Percentiles rank a stretch among this genome's conserved stretches.
phyloP scores from a whole-genome alignment of 2,329 filamentous ascomycete species.

The Pyrenophora graminea region DNA sequence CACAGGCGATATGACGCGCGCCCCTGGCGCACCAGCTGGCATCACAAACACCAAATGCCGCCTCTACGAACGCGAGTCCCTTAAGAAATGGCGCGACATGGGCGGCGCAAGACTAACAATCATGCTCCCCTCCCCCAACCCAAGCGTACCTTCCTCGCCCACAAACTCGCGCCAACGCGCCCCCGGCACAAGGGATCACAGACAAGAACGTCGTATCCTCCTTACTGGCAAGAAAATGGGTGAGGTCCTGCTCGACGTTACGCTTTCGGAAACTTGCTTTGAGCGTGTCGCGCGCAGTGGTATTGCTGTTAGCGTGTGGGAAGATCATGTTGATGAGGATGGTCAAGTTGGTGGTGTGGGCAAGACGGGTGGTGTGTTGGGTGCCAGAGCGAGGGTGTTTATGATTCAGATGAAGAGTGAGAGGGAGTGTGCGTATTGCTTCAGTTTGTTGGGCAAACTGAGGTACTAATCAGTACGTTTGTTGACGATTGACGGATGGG shows the following conservation, averaged over 20 bases:
- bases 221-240: conserved; percentile 72
- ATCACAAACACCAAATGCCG: conserved; percentile 83
- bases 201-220: conserved; percentile 81
- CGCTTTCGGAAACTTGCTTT: conserved; percentile 82
- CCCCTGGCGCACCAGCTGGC: conserved; percentile 58
- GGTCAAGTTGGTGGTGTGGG: conserved; percentile 65
- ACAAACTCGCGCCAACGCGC: conserved; percentile 36
- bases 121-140: conserved; percentile 66
- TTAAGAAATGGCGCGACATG: conserved; percentile 86
- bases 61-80: conserved; percentile 76
- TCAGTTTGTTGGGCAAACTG: conserved; percentile 55
- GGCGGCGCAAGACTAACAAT: conserved; percentile 84
- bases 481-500: neutral
- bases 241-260: conserved; percentile 76
- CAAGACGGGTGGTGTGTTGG: conserved; percentile 61
- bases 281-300: conserved; percentile 81
- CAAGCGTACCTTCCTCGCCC: conserved; percentile 48
- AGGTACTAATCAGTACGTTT: conserved; percentile 44
- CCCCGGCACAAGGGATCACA: conserved; percentile 45
- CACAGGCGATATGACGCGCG: conserved; percentile 27
- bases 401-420: conserved; percentile 64
- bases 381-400: conserved; percentile 62
- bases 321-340: conserved; percentile 54
- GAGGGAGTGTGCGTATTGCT: conserved; percentile 55
- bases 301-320: conserved; percentile 87